Evolutionary conservation across 2,329 filamentous ascomycete species (phyloP), one percentile per base, ranked within the genome.

Genomic region (Colletotrichum orchidophilum): DNA sequence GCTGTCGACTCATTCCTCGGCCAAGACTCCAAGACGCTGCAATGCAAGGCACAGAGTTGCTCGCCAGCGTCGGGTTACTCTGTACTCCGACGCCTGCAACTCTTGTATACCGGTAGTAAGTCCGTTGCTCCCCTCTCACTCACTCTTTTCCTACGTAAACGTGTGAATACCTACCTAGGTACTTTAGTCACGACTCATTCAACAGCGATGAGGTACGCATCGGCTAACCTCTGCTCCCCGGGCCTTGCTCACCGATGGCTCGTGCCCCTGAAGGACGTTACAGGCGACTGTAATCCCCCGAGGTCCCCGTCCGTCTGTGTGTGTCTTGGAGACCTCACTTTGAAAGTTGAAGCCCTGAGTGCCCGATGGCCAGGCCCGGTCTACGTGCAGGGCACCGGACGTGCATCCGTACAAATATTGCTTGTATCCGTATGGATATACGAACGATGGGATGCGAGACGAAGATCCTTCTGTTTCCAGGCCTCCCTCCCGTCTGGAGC

Each of bases 381-480:
- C 69, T 55, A 59, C 35, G 64, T 50, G n/a, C 63, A 66, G 57
- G 64, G 68, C 64, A n/a, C 26, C 12, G 33, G 35, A 26, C 64
- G 55, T 62, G 61, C 54, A 54, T 35, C 39, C 39, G 39, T 46
- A 46, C 39, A 18, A 46, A 46, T 46, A 18, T 18, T 18, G 39
- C n/a, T n/a, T n/a, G n/a, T n/a, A n/a, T n/a, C n/a, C n/a, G n/a
- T n/a, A n/a, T n/a, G n/a, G n/a, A n/a, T 65, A 70, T 70, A 61
- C 63, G 49, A 42, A 29, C 35, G 49, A 27, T 21, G 57, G 49
- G 54, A 26, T 12, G 49, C 46, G 27, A 55, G 5, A 29, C 62
- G 67, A 70, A 26, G 63, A 70, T 70, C 63, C 50, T 61, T 53
- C 66, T 70, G 33, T 31, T 70, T 58, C 35, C 33, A 60, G 63